Conservation (phyloP, 306 rosid genomes). For the Carpinus fangiana region DNA sequence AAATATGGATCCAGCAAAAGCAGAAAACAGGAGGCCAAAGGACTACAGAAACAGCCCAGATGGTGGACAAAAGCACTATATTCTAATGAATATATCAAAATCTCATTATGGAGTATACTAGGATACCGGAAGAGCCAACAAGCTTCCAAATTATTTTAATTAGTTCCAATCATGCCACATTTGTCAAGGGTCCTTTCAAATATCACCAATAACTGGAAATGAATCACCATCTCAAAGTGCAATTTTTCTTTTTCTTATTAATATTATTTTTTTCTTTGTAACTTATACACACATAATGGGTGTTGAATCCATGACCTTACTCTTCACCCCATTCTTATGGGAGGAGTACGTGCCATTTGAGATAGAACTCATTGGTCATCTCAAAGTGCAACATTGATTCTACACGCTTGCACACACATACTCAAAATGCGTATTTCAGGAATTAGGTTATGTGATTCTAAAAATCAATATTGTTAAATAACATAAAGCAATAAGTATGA, state of each 20-base stretch:
- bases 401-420: not conserved
- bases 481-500: conserved; percentile 18
- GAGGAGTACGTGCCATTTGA: not conserved
- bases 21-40: not conserved
- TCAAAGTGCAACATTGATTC: not conserved
- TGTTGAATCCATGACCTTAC: not conserved
- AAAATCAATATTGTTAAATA: not conserved
- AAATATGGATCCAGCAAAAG: not conserved
- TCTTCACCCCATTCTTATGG: not conserved
- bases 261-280: not conserved
- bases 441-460: not conserved
- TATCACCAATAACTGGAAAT: not conserved
- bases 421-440: not conserved
- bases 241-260: not conserved
- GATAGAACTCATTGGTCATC: not conserved
- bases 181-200: not conserved
- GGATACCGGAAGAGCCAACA: not conserved
- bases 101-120: not conserved
- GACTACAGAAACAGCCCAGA: not conserved
- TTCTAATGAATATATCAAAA: not conserved
- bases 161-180: not conserved
- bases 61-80: not conserved
- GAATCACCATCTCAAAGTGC: not conserved
- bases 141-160: not conserved
- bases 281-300: not conserved